Evolutionary conservation across 176 grass and related monocot species (phyloP).

Genomic region (Hordeum marinum): DNA sequence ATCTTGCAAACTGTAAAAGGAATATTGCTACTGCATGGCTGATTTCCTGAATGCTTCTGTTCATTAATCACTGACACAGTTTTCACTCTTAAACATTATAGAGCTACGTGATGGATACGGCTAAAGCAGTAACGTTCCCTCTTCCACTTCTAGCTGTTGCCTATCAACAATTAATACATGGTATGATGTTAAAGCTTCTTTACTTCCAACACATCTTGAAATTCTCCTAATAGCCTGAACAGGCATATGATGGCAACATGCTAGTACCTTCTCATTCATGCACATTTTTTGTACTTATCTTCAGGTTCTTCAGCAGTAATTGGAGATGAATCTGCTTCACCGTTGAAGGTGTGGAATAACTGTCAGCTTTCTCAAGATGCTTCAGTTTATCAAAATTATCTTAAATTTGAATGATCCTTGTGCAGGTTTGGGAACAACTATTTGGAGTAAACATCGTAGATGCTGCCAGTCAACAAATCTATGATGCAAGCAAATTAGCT

Average conservation of each 20-base stretch:
- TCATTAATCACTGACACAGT: slow-evolving; percentile 21
- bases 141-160: slow-evolving; percentile 67
- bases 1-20: slow-evolving; percentile 22
- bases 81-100: slow-evolving; percentile 43
- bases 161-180: slow-evolving; percentile 82
- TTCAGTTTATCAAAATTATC: slow-evolving; percentile 6
- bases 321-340: slow-evolving; percentile 45
- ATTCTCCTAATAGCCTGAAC: background rate
- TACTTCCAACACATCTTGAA: slow-evolving; percentile 2
- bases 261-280: slow-evolving; percentile 14
- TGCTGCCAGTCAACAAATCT: slow-evolving; percentile 64
- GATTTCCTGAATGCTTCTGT: slow-evolving; percentile 24
- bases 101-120: slow-evolving; percentile 69
- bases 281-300: slow-evolving; percentile 28
- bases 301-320: slow-evolving; percentile 58
- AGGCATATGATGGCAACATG: background rate
- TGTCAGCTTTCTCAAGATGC: slow-evolving; percentile 19
- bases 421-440: slow-evolving; percentile 80
- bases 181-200: slow-evolving; percentile 37
- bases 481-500: slow-evolving; percentile 67
- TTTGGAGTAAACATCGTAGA: slow-evolving; percentile 82
- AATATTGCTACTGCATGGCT: background rate
- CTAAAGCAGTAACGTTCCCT: slow-evolving; percentile 81
- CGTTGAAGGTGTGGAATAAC: slow-evolving; percentile 59
- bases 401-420: slow-evolving; percentile 22